Evolutionary conservation across 2,329 filamentous ascomycete genomes (phyloP), one percentile per base, ranked within the genome.

Genomic region (Fusarium nanum): DNA sequence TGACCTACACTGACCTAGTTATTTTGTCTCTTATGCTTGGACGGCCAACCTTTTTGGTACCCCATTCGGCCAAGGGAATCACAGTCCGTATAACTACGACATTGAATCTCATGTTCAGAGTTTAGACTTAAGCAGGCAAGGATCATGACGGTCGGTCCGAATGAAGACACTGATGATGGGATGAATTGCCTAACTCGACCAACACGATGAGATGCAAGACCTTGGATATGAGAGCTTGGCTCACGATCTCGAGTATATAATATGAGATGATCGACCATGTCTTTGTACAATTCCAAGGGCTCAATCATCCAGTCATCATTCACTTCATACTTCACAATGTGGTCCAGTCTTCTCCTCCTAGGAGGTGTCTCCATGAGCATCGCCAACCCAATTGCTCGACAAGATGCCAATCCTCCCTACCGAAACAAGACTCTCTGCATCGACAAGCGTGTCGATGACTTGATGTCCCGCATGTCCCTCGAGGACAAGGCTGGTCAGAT

Each of bases 401-500:
- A 70, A 28, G 67, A 70, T 42, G 47, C 67, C 23, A 67, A 70
- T 6, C 67, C 66, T 12, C 61, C 44, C 2, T 70, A 70, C 18
- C 25, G 67, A 23, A 70, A 70, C 56, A 57, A 61, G 48, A 62
- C 67, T 42, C 56, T 70, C 9, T 78, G 80, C 44, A 77, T 84
- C 44, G 81, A 84, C 44, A 81, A 82, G n/a, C 79, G 83, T 46
- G 80, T 85, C 10, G 81, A 84, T 25, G 83, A 85, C 59, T 78
- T 85, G 6, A 67, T 83, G 16, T 72, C 75, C 6, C 80, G 83
- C 12, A 85, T 85, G 83, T 84, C 80, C 0, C 49, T 85, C 0
- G 80, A 83, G 41, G 83, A 85, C 66, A 85, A 85, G 59, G 83
- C 81, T 4, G 83, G 83, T 2, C 83, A 84, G 66, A 77, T 85